A percentile compares a stretch with the other conserved stretches of the same genome.
These are phyloP conservation scores for Paraurostyla sp. DNA, from an alignment of 73 alveolate species.

Conservation along the genomic window DNA sequence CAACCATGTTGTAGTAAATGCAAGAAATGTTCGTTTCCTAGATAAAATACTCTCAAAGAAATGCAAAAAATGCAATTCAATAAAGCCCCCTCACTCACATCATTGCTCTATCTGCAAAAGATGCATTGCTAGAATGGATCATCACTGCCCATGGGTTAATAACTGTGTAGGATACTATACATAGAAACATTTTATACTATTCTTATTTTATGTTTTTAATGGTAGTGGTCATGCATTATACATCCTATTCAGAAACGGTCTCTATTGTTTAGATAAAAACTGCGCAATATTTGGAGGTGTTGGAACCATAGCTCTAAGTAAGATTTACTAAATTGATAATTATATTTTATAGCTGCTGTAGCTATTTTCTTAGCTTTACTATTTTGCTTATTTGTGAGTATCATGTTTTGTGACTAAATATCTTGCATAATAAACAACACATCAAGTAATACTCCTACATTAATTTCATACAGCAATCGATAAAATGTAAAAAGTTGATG, in stretches of 20 bases:
- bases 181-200: constrained; percentile 56
- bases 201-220: constrained; percentile 53
- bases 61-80: constrained; percentile 58
- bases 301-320: neutral
- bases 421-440: constrained; percentile 57
- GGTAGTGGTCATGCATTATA: constrained; percentile 56
- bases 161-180: constrained; percentile 64
- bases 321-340: neutral
- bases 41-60: constrained; percentile 53
- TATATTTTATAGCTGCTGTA: constrained; percentile 23
- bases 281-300: constrained; percentile 11
- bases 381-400: constrained; percentile 51
- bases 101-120: constrained; percentile 59
- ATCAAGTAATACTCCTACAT: constrained; percentile 3
- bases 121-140: constrained; percentile 67
- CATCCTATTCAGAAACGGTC: neutral
- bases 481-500: constrained; percentile 37
- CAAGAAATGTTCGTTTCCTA: constrained; percentile 47
- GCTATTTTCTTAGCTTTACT: constrained; percentile 50
- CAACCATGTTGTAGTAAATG: constrained; percentile 38
- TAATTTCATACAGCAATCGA: constrained; percentile 40
- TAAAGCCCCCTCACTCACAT: constrained; percentile 62
- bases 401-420: constrained; percentile 66
- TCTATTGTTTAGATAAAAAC: constrained; percentile 45
- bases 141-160: constrained; percentile 72